Evolutionary conservation across 78 protist species (phyloP), one percentile per base, ranked within the genome.

Genomic region (Dictyostelium capitatum): DNA sequence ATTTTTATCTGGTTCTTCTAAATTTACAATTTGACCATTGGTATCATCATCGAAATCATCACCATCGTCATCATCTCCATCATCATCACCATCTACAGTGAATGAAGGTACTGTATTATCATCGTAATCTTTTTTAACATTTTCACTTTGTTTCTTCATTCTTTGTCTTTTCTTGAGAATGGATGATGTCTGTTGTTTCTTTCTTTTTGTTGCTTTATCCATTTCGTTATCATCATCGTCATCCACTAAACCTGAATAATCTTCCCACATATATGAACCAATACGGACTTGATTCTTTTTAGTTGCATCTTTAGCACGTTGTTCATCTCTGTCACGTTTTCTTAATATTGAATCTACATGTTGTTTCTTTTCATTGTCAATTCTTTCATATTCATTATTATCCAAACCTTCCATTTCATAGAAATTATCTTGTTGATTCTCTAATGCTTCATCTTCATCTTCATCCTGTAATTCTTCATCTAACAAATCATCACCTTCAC

Each of bases 1-100:
- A 9, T 91, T 65, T 17, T 96, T 97, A 9, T 91, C 74, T 69
- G 62, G 83, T 15, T 95, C 97, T 23, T 95, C 97, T 46, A 97
- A 82, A 50, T 80, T 82, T 17, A 91, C 75, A 54, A 14, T n/a
- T 19, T 48, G 72, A 8, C 20, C 57, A 73, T 73, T 75, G 15
- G 74, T 77, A 54, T 50, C 74, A 19, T 53, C 69, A 25, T 50
- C 69, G 17, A 62, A 62, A 62, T 62, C 70, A 73, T 73, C 89
- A 25, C 75, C 82, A 25, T 74, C 82, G 4, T 83, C 80, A 25
- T 30, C 69, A 5, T 83, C 91, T 46, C 65, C 62, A 25, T 28
- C 57, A 23, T 25, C 59, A 84, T 28, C 46, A 54, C 19, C 54
- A 20, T 77, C 82, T 23, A 57, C 81, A 20, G 7, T 30, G 20